These are phyloP conservation scores for Blastomyces parvus DNA, from an alignment of 2,329 filamentous ascomycete genomes.

Conservation along the genomic window DNA sequence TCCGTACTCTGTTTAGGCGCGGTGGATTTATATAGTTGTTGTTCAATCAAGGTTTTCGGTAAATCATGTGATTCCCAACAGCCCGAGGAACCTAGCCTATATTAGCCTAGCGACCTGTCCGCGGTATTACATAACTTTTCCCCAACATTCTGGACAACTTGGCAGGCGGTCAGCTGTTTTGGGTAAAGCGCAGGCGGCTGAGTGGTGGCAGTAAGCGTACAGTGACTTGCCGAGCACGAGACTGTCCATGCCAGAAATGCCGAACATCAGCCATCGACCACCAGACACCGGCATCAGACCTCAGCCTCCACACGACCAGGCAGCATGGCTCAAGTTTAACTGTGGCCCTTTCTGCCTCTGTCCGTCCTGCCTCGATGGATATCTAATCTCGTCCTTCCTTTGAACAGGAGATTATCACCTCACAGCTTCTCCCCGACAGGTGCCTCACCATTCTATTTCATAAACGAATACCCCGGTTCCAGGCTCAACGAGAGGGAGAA, in stretches of 20 bases:
- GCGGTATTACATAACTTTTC: neutral
- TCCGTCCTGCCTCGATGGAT: neutral
- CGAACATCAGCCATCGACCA: neutral
- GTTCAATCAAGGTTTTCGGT: neutral
- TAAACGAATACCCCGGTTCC: neutral
- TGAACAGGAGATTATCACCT: neutral
- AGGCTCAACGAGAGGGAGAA: neutral
- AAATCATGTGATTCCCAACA: neutral
- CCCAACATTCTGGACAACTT: slow-evolving; percentile 5
- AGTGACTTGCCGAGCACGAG: neutral
- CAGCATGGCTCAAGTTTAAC: neutral
- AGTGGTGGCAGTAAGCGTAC: neutral
- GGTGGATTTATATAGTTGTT: neutral
- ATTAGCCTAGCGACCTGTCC: neutral
- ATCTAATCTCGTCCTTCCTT: neutral
- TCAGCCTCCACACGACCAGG: slow-evolving; percentile 1
- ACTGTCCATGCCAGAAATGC: neutral
- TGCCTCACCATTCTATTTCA: neutral
- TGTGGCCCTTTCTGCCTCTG: neutral
- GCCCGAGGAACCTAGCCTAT: neutral
- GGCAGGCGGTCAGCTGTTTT: slow-evolving; percentile 11
- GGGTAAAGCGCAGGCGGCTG: slow-evolving; percentile 3
- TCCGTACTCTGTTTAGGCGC: no score
- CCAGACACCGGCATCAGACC: neutral
- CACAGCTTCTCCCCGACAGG: neutral